phyloP scores from a whole-genome alignment of 108 stramenopile genomes.

The Skeletonema menzelii region DNA sequence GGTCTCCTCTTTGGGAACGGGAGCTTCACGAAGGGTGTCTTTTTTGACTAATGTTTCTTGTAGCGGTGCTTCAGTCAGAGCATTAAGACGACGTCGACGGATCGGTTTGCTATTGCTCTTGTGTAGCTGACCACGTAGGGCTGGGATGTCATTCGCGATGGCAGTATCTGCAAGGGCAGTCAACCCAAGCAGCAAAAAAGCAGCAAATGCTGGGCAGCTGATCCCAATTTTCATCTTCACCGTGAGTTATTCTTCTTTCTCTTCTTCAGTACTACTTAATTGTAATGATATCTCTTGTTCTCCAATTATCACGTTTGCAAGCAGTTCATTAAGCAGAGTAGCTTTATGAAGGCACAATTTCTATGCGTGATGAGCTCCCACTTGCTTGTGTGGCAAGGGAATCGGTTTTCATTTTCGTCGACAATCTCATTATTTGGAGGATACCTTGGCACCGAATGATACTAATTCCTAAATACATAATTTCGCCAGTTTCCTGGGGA shows the following conservation, averaged over 20 bases:
- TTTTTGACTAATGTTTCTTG: too few species aligned
- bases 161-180: neutral
- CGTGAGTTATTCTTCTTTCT: neutral
- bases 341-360: too few species aligned
- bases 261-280: neutral
- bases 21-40: too few species aligned
- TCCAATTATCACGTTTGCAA: too few species aligned
- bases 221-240: neutral
- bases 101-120: neutral
- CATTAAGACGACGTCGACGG: constrained; percentile 1
- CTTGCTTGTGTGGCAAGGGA: neutral
- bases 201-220: neutral
- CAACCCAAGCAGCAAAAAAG: neutral
- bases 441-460: too few species aligned
- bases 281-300: neutral
- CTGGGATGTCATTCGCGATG: neutral
- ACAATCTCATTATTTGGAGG: neutral
- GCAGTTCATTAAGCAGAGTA: too few species aligned
- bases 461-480: too few species aligned
- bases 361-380: neutral
- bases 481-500: too few species aligned
- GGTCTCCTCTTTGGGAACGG: neutral
- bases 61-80: neutral
- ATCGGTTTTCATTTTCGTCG: neutral
- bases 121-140: neutral